Conservation (phyloP, 208 protist species). For the Naegleria gruberi region DNA sequence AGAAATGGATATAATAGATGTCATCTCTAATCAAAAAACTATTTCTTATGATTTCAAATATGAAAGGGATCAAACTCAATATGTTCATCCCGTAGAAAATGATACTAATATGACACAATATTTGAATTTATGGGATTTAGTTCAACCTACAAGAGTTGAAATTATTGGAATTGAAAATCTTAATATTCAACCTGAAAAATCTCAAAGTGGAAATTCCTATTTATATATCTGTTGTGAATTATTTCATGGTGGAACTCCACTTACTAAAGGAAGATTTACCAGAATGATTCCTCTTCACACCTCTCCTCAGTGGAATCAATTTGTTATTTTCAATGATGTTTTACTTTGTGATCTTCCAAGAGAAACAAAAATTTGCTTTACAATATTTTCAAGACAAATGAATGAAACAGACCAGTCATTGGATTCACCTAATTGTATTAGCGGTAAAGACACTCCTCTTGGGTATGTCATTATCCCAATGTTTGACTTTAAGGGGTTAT, state of each 20-base stretch:
- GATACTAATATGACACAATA: background rate
- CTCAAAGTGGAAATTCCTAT: too few relatives aligned
- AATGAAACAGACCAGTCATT: too few relatives aligned
- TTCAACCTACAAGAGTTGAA: background rate
- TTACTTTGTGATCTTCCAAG: slow-evolving; percentile 41
- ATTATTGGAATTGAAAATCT: background rate
- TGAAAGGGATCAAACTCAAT: background rate
- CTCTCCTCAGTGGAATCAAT: slow-evolving; percentile 33
- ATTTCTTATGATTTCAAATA: background rate
- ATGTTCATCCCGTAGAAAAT: background rate
- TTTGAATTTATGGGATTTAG: background rate
- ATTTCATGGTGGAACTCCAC: background rate
- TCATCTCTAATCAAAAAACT: background rate
- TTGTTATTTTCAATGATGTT: slow-evolving; percentile 24
- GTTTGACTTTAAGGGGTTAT: slow-evolving; percentile 35
- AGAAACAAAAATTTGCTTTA: slow-evolving; percentile 57
- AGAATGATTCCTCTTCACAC: background rate
- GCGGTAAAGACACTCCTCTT: background rate
- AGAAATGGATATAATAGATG: background rate
- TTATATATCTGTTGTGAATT: background rate
- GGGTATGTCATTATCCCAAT: background rate
- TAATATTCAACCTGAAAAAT: background rate
- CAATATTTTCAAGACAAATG: slow-evolving; percentile 27
- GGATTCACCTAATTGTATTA: background rate
- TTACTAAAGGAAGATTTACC: background rate